Evolutionary conservation across 208 protist genomes (phyloP).

Genomic region (Plasmodiophora brassicae): DNA sequence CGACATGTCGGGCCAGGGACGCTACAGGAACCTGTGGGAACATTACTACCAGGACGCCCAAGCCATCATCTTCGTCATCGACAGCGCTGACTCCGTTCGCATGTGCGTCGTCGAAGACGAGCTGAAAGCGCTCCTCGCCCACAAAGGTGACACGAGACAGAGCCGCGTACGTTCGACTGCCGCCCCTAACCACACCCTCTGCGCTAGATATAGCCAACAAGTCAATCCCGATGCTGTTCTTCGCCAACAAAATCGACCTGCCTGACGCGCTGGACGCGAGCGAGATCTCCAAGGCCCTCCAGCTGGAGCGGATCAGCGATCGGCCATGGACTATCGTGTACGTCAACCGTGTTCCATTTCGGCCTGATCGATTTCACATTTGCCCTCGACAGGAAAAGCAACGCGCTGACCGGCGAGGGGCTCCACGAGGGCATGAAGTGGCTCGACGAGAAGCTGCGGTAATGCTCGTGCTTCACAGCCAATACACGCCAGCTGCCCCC

Average conservation of each 20-base stretch:
- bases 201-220: background rate
- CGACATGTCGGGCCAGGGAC: constrained; percentile 66
- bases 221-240: constrained; percentile 59
- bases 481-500: too few relatives aligned
- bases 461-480: too few relatives aligned
- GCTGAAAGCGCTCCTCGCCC: constrained; percentile 51
- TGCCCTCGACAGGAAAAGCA: constrained; percentile 30
- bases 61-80: constrained; percentile 69
- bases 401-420: constrained; percentile 57
- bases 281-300: constrained; percentile 52
- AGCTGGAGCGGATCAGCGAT: constrained; percentile 57
- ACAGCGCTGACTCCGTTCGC: constrained; percentile 60
- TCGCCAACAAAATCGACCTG: constrained; percentile 67
- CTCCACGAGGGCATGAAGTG: constrained; percentile 55
- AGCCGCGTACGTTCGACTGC: background rate
- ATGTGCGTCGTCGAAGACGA: constrained; percentile 67
- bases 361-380: background rate
- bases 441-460: constrained; percentile 45
- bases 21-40: constrained; percentile 62
- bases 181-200: background rate
- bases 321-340: constrained; percentile 58
- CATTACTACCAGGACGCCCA: constrained; percentile 60
- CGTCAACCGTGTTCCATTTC: background rate
- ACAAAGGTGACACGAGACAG: constrained; percentile 45
- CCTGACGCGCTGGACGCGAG: constrained; percentile 40